A percentile compares a stretch with the other conserved stretches of the same genome.
These are phyloP conservation scores for Lumnitzera racemosa DNA, from an alignment of 345 rosid genomes.

Conservation along the genomic window DNA sequence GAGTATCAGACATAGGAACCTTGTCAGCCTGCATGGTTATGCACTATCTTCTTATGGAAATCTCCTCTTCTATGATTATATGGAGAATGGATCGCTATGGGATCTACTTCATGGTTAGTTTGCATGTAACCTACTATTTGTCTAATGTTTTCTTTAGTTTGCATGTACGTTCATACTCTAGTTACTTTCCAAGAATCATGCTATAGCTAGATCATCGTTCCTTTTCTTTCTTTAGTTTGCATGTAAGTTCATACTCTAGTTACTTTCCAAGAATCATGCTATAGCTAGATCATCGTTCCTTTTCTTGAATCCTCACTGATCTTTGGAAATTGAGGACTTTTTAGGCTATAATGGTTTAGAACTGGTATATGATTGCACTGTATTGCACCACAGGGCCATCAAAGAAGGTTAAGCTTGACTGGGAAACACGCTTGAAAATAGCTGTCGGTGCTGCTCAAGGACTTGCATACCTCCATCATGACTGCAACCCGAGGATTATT, in stretches of 20 bases:
- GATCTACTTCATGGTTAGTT: constrained; percentile 87
- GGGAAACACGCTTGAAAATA: constrained; percentile 82
- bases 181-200: too few relatives aligned
- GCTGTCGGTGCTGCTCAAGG: constrained; percentile 98
- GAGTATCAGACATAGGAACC: constrained; percentile 83
- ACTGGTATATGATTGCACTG: not conserved
- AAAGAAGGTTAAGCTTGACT: constrained; percentile 84
- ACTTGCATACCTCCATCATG: constrained; percentile 94
- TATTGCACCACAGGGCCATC: constrained; percentile 35
- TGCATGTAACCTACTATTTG: not conserved
- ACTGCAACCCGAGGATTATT: constrained; percentile 80
- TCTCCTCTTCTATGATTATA: constrained; percentile 93
- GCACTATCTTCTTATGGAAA: constrained; percentile 68
- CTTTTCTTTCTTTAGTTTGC: too few relatives aligned
- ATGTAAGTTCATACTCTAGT: too few relatives aligned
- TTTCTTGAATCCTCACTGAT: too few relatives aligned
- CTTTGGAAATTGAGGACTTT: too few relatives aligned
- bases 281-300: too few relatives aligned
- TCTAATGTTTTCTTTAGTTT: too few relatives aligned
- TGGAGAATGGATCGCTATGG: constrained; percentile 96
- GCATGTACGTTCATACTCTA: too few relatives aligned
- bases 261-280: too few relatives aligned
- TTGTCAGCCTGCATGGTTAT: constrained; percentile 87
- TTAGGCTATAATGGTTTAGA: too few relatives aligned
- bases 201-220: too few relatives aligned